phyloP scores from a whole-genome alignment of 345 rosid species.

The Psidium guajava region DNA sequence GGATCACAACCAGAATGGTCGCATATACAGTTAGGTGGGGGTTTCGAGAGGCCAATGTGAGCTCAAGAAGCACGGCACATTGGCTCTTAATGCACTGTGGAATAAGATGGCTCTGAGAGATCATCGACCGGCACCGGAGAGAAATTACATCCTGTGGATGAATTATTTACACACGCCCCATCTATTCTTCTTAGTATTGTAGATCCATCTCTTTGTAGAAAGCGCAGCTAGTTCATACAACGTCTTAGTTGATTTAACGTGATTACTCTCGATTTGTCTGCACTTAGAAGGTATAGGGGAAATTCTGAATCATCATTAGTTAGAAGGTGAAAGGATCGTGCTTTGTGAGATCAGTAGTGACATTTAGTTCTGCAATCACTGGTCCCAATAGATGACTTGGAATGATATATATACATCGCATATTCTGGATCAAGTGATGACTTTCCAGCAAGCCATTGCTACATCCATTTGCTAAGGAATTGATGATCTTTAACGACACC shows the following conservation, averaged over 20 bases:
- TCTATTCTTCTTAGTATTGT: background rate
- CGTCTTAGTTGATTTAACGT: background rate
- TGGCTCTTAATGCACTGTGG: background rate
- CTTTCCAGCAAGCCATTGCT: background rate
- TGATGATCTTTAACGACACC: background rate
- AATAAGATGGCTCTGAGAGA: background rate
- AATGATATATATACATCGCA: background rate
- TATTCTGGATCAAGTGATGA: background rate
- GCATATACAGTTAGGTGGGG: slow-evolving; percentile 68
- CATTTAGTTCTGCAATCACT: background rate
- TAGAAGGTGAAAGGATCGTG: background rate
- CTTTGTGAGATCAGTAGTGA: background rate
- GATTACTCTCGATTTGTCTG: background rate
- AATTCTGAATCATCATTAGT: background rate
- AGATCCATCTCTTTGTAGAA: background rate
- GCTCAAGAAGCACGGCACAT: background rate
- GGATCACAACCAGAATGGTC: slow-evolving; percentile 55
- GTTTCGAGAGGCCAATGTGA: slow-evolving; percentile 34
- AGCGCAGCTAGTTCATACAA: background rate
- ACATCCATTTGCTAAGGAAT: background rate
- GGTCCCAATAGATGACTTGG: background rate
- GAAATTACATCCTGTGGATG: background rate
- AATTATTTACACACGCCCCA: background rate
- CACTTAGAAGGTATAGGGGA: background rate
- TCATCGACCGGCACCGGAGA: background rate